Conservation (phyloP, 1,284 basidiomycete genomes). For the Marasmius sp. region DNA sequence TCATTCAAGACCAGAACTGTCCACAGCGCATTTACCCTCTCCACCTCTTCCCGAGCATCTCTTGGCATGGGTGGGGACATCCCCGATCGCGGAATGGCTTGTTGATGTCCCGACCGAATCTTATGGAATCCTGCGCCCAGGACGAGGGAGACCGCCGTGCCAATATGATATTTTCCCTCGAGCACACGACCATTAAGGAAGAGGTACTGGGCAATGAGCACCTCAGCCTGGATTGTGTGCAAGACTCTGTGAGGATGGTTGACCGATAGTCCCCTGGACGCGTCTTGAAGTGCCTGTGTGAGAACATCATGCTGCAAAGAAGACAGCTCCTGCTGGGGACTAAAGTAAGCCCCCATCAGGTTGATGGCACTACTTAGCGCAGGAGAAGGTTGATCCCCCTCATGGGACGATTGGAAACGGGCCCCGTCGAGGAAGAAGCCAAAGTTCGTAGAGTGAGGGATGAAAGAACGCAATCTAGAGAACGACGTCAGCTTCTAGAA, state of each 20-base stretch:
- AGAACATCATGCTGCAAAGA: constrained; percentile 28
- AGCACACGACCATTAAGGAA: constrained; percentile 36
- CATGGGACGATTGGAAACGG: constrained; percentile 15
- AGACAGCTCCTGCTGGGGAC: constrained; percentile 18
- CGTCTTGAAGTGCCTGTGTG: constrained; percentile 34
- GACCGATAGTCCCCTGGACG: constrained; percentile 27
- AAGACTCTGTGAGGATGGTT: constrained; percentile 34
- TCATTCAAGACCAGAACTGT: constrained; percentile 37
- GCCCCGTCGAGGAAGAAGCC: constrained; percentile 20
- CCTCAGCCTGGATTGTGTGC: constrained; percentile 51
- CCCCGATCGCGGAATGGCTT: constrained; percentile 2
- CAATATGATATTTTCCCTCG: constrained; percentile 39
- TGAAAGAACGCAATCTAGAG: constrained; percentile 11
- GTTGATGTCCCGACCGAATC: constrained; percentile 24
- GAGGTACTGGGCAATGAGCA: constrained; percentile 53
- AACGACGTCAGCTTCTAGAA: background rate
- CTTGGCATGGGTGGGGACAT: constrained; percentile 20
- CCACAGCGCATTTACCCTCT: constrained; percentile 45
- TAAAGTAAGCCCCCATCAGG: constrained; percentile 39
- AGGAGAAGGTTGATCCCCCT: constrained; percentile 30
- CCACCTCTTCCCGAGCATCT: constrained; percentile 35
- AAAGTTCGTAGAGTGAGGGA: constrained; percentile 10
- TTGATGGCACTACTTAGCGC: constrained; percentile 40
- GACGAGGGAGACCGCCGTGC: constrained; percentile 34
- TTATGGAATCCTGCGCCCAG: constrained; percentile 37